Evolutionary conservation across 2,329 filamentous ascomycete genomes (phyloP).

Genomic region (Calonectria pteridis): DNA sequence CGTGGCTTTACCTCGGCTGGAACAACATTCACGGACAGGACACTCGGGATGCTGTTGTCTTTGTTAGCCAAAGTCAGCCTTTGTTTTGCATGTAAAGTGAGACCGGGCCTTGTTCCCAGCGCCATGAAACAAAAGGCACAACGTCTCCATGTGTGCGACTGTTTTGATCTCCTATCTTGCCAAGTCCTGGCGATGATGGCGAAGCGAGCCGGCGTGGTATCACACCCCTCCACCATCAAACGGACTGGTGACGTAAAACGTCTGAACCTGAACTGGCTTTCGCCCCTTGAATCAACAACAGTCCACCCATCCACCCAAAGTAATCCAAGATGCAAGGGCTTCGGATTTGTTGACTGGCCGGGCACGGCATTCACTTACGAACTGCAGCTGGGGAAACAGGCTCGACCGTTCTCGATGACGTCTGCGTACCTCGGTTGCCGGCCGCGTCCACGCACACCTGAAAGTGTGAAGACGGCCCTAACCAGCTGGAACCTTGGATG

Average conservation of each 20-base stretch:
- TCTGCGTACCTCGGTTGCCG: constrained; percentile 25
- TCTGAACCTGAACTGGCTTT: background rate
- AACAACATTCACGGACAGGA: no score
- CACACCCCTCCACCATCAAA: constrained; percentile 6
- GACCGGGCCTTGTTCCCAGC: background rate
- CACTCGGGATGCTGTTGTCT: background rate
- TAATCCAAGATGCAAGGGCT: background rate
- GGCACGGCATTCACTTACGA: constrained; percentile 22
- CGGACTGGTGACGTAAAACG: constrained; percentile 3
- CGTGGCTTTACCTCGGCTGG: background rate
- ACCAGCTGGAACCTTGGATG: constrained; percentile 8
- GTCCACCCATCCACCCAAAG: background rate
- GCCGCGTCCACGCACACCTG: background rate
- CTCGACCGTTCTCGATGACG: constrained; percentile 40
- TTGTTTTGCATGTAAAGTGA: background rate
- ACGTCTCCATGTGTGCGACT: background rate
- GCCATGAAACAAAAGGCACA: background rate
- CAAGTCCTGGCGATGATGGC: background rate
- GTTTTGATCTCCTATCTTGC: background rate
- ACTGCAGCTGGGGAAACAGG: constrained; percentile 33
- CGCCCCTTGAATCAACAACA: background rate
- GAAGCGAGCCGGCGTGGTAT: background rate
- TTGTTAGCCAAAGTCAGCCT: background rate
- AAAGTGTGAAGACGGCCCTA: background rate
- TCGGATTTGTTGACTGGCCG: background rate